Percentiles rank a stretch among this genome's conserved stretches.
phyloP scores from a whole-genome alignment of 495 filamentous ascomycete species.

The Penicillium maclennaniae region DNA sequence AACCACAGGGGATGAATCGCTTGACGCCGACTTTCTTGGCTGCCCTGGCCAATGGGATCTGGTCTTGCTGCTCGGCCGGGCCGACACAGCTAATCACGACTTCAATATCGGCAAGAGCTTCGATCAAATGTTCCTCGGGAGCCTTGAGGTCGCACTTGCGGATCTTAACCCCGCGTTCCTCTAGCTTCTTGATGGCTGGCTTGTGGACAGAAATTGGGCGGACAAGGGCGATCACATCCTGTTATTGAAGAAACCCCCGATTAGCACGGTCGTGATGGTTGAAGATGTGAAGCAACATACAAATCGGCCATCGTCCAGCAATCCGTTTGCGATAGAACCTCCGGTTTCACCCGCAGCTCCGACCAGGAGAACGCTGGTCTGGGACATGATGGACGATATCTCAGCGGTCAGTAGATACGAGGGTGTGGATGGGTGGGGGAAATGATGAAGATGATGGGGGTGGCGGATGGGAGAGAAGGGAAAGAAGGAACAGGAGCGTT shows the following conservation, averaged over 20 bases:
- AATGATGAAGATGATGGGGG: conserved; percentile 4
- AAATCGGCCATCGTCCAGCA: conserved; percentile 39
- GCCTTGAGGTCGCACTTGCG: conserved; percentile 45
- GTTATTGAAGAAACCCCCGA: not conserved
- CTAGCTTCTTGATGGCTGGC: conserved; percentile 39
- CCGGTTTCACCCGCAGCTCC: conserved; percentile 49
- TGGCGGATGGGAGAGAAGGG: not conserved
- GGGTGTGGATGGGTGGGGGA: not conserved
- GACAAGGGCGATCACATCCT: conserved; percentile 50
- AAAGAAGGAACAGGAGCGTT: conserved; percentile 22
- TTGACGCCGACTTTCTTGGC: conserved; percentile 53
- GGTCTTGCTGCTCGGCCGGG: conserved; percentile 42
- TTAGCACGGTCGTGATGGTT: not conserved
- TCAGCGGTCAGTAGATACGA: not conserved
- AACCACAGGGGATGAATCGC: conserved; percentile 57
- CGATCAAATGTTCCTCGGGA: conserved; percentile 43
- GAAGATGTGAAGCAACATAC: conserved; percentile 24
- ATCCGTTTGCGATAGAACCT: conserved; percentile 45
- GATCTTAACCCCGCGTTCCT: conserved; percentile 45
- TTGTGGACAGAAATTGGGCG: conserved; percentile 48
- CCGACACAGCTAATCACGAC: conserved; percentile 53
- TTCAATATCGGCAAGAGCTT: conserved; percentile 46
- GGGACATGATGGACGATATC: conserved; percentile 31
- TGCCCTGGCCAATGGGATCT: conserved; percentile 52
- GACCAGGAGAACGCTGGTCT: conserved; percentile 44